A percentile compares a stretch with the other conserved stretches of the same genome.
Evolutionary conservation across 2,329 filamentous ascomycete genomes (phyloP).

Genomic region (Microcyclospora tardicrescens): DNA sequence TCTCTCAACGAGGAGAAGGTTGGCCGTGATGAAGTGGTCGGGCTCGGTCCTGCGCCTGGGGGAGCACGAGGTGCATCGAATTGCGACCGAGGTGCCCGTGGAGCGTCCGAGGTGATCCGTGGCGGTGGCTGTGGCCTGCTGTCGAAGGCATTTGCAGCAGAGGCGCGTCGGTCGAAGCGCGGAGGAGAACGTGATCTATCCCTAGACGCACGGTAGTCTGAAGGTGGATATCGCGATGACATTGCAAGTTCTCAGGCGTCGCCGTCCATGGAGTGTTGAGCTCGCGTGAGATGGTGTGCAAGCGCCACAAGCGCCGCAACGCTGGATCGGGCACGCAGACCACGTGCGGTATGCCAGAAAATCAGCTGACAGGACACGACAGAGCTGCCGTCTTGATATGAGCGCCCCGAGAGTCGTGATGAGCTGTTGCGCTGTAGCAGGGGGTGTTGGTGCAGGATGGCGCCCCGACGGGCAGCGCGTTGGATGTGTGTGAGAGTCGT

Average conservation of each 20-base stretch:
- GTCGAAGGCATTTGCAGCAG: slow-evolving; percentile 33
- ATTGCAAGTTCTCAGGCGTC: slow-evolving; percentile 4
- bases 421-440: too few species aligned
- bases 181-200: slow-evolving; percentile 62
- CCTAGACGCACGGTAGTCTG: slow-evolving; percentile 33
- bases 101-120: slow-evolving; percentile 44
- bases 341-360: too few species aligned
- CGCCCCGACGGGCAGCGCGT: too few species aligned
- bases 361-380: background rate
- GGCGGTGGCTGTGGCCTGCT: slow-evolving; percentile 13
- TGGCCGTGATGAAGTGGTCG: slow-evolving; percentile 31
- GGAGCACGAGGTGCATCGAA: slow-evolving; percentile 45
- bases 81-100: slow-evolving; percentile 68
- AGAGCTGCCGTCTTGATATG: background rate
- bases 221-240: slow-evolving; percentile 23
- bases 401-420: too few species aligned
- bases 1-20: slow-evolving; percentile 31
- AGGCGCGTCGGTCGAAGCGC: slow-evolving; percentile 60
- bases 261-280: too few species aligned
- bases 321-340: too few species aligned
- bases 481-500: too few species aligned
- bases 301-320: background rate
- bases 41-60: slow-evolving; percentile 41
- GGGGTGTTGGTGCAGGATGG: too few species aligned
- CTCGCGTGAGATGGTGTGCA: background rate